phyloP scores from a whole-genome alignment of 2,329 filamentous ascomycete species.

The Colletotrichum acutatum region DNA sequence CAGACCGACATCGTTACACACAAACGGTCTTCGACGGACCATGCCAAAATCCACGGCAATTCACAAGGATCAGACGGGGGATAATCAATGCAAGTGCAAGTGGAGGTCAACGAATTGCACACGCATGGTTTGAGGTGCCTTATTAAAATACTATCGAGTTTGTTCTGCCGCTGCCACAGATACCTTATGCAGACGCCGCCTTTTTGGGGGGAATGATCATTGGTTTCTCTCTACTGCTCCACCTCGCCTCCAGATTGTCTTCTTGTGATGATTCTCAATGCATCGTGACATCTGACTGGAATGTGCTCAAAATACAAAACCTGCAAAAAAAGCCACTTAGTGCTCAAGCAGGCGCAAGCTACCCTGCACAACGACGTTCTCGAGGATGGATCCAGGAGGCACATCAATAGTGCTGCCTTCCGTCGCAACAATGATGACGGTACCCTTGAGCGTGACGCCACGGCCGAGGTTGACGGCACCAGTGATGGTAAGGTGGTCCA shows the following conservation, averaged over 20 bases:
- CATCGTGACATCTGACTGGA: conserved; percentile 11
- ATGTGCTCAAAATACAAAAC: conserved; percentile 33
- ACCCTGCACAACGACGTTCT: conserved; percentile 99
- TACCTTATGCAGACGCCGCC: conserved; percentile 14
- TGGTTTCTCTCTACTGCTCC: conserved; percentile 28
- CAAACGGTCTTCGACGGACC: not conserved
- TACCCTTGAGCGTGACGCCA: conserved; percentile 95
- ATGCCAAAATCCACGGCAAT: not conserved
- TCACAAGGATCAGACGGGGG: not conserved
- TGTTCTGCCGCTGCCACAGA: conserved; percentile 11
- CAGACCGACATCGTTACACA: conserved; percentile 2
- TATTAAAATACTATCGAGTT: conserved; percentile 34
- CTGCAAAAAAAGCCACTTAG: conserved; percentile 48
- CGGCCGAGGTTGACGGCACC: conserved; percentile 97
- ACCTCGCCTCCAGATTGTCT: conserved; percentile 17
- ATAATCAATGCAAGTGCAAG: not conserved
- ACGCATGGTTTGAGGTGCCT: conserved; percentile 10
- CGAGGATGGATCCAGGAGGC: conserved; percentile 93
- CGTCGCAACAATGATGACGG: conserved; percentile 98
- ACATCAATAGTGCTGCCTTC: conserved; percentile 99
- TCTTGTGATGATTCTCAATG: conserved; percentile 8
- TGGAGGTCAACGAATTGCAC: conserved; percentile 3
- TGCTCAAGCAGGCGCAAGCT: conserved; percentile 82
- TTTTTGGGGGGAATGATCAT: conserved; percentile 10
- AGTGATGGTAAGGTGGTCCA: conserved; percentile 96